phyloP scores from a whole-genome alignment of 2,329 filamentous ascomycete genomes.

The Lecanicillium sp. region DNA sequence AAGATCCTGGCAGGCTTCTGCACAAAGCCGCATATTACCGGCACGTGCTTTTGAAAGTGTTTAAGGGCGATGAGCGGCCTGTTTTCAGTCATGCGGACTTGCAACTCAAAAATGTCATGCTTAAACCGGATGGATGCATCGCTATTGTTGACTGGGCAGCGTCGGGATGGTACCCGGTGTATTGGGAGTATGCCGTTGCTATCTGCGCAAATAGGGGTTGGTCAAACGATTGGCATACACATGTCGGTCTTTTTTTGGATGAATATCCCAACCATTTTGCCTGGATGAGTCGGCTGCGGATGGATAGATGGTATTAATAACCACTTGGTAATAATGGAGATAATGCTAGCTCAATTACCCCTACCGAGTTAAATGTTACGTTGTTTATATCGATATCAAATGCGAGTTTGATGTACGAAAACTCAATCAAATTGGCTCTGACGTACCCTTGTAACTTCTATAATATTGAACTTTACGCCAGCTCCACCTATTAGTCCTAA shows the following conservation, averaged over 20 bases:
- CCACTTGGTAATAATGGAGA: background rate
- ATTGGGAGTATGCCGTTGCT: conserved; percentile 11
- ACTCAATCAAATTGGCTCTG: background rate
- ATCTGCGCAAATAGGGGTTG: conserved; percentile 3
- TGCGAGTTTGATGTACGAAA: background rate
- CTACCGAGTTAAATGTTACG: background rate
- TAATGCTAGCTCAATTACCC: background rate
- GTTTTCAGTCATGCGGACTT: conserved; percentile 10
- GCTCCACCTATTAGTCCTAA: background rate
- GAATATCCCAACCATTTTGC: conserved; percentile 5
- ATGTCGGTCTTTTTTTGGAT: conserved; percentile 6
- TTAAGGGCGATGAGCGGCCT: background rate
- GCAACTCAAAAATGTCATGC: conserved; percentile 10
- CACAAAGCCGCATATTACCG: conserved; percentile 11
- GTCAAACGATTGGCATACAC: conserved; percentile 6
- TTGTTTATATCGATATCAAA: background rate
- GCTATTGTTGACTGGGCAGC: conserved; percentile 8
- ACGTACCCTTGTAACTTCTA: background rate
- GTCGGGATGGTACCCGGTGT: conserved; percentile 7
- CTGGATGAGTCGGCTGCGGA: conserved; percentile 7
- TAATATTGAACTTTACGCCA: background rate
- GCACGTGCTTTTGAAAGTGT: background rate
- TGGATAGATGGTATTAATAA: conserved; percentile 7
- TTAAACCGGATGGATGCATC: conserved; percentile 1
- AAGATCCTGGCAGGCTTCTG: background rate